A percentile compares a stretch with the other conserved stretches of the same genome.
phyloP scores from a whole-genome alignment of 2,329 filamentous ascomycete species.

The Fusarium chuoi region DNA sequence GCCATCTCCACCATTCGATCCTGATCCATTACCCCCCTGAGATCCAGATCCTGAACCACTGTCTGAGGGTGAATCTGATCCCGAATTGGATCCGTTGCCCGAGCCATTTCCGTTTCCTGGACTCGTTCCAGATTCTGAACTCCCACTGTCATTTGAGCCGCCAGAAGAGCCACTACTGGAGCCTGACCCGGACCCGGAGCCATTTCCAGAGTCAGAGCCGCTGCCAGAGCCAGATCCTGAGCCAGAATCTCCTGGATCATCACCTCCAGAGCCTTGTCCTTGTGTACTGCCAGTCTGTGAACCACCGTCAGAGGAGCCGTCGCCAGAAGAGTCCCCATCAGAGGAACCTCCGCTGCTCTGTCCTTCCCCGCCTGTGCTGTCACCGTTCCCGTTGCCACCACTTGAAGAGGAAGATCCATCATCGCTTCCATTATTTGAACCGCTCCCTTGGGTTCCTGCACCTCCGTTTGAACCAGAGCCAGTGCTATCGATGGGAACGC shows the following conservation, averaged over 20 bases:
- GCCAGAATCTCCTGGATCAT: not conserved
- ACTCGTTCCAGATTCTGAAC: not conserved
- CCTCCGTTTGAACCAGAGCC: not conserved
- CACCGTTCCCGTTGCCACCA: not conserved
- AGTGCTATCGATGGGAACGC: not conserved
- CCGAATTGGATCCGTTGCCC: not conserved
- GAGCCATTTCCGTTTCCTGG: not conserved
- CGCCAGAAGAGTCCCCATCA: not conserved
- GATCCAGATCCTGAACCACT: not conserved
- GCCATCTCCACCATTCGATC: not conserved
- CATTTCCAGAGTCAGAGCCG: not conserved
- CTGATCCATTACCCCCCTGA: not conserved
- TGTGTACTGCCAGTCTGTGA: constrained; percentile 2
- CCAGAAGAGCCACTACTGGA: not conserved
- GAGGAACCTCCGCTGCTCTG: not conserved
- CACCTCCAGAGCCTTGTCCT: not conserved
- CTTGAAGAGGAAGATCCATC: not conserved
- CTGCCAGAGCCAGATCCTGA: not conserved
- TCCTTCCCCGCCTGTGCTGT: not conserved
- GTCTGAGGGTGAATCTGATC: not conserved
- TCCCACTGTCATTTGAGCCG: not conserved
- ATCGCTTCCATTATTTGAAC: not conserved
- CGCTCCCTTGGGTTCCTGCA: not conserved
- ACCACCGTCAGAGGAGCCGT: not conserved
- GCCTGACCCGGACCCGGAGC: not conserved